Conservation (phyloP, 1,284 basidiomycete species). For the Irpex lacteus region DNA sequence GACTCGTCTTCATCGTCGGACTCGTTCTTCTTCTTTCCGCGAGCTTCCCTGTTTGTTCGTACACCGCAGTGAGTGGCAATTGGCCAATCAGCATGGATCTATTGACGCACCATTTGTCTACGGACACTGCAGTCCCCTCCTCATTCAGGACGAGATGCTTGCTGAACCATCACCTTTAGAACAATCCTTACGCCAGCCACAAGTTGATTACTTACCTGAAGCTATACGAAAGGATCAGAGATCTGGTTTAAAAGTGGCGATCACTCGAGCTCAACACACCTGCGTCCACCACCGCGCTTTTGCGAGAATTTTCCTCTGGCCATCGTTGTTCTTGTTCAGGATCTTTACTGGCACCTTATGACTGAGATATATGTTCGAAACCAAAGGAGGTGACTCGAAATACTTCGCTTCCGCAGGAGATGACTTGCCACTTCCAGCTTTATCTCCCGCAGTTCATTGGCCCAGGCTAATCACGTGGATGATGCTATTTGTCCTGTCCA, state of each 20-base stretch:
- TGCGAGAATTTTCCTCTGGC: conserved; percentile 71
- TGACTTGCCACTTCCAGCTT: not conserved
- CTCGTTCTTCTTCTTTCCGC: conserved; percentile 18
- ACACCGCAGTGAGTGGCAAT: conserved; percentile 3
- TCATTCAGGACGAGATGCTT: conserved; percentile 57
- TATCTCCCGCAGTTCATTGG: not conserved
- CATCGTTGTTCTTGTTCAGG: conserved; percentile 16
- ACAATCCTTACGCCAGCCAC: not conserved
- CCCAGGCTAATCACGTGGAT: not conserved
- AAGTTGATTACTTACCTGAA: conserved; percentile 26
- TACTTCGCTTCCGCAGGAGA: not conserved
- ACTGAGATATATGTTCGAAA: not conserved
- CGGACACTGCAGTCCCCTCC: conserved; percentile 58
- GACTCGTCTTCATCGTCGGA: conserved; percentile 28
- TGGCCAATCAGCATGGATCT: not conserved
- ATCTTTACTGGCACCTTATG: not conserved
- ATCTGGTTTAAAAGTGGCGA: not conserved
- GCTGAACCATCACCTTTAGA: conserved; percentile 32
- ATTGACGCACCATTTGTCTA: conserved; percentile 43
- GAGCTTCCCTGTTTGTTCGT: conserved; percentile 8
- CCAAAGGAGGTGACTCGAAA: not conserved
- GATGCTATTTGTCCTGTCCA: not conserved
- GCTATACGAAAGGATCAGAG: conserved; percentile 17
- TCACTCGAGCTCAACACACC: conserved; percentile 19
- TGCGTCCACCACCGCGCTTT: conserved; percentile 82